Conservation (phyloP, 2,329 filamentous ascomycete genomes). For the Monosporascus sp. region DNA sequence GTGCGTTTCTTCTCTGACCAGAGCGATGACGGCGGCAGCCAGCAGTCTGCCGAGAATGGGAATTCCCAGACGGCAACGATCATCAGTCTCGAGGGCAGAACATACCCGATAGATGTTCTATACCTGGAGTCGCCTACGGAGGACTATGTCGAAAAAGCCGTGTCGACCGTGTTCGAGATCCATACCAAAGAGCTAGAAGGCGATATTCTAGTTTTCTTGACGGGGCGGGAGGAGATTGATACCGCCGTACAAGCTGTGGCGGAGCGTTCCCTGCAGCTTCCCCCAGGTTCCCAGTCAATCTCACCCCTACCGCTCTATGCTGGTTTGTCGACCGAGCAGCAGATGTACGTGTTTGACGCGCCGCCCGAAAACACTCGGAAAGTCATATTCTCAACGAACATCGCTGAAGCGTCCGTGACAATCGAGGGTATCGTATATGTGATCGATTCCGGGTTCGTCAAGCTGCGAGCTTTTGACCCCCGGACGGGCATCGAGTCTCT, state of each 20-base stretch:
- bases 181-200: slow-evolving; percentile 75
- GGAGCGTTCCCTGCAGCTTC: slow-evolving; percentile 62
- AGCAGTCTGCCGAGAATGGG: slow-evolving; percentile 19
- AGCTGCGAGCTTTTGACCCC: slow-evolving; percentile 81
- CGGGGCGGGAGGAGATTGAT: slow-evolving; percentile 90
- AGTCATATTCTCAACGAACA: slow-evolving; percentile 90
- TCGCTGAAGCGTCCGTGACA: slow-evolving; percentile 92
- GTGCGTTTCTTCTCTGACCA: slow-evolving; percentile 64
- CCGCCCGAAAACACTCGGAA: slow-evolving; percentile 78
- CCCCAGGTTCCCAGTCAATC: slow-evolving; percentile 53
- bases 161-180: slow-evolving; percentile 82
- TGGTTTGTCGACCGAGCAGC: slow-evolving; percentile 81
- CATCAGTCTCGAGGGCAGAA: slow-evolving; percentile 79
- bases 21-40: slow-evolving; percentile 29
- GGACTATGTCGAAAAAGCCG: slow-evolving; percentile 78
- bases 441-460: slow-evolving; percentile 85
- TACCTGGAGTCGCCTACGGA: slow-evolving; percentile 75
- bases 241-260: slow-evolving; percentile 71
- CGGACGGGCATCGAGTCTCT: slow-evolving; percentile 81
- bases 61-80: slow-evolving; percentile 47
- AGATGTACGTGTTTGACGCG: slow-evolving; percentile 91
- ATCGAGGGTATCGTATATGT: slow-evolving; percentile 91
- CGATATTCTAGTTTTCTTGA: slow-evolving; percentile 87
- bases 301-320: slow-evolving; percentile 80
- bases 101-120: slow-evolving; percentile 82